Percentiles rank a stretch among this genome's conserved stretches.
Evolutionary conservation across 768 basidiomycete species (phyloP).

Genomic region (Suillus clintonianus): DNA sequence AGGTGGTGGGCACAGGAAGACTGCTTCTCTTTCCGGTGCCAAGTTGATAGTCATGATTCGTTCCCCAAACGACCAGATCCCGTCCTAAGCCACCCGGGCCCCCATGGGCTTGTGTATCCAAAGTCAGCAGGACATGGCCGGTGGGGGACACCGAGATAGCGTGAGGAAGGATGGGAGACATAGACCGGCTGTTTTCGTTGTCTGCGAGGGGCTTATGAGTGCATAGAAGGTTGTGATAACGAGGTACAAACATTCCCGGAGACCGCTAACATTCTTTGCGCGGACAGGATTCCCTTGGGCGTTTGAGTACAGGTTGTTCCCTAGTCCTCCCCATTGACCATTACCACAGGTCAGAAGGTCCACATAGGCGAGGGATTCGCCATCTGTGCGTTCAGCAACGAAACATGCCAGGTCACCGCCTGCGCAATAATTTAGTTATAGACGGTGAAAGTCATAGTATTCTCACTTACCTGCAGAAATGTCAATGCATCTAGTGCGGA

Average conservation of each 20-base stretch:
- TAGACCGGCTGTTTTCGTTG: slow-evolving; percentile 58
- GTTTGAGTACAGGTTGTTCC: slow-evolving; percentile 62
- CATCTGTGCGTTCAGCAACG: slow-evolving; percentile 57
- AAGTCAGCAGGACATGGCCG: slow-evolving; percentile 73
- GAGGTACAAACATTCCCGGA: slow-evolving; percentile 76
- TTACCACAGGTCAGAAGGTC: slow-evolving; percentile 79
- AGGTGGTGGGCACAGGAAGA: slow-evolving; percentile 50
- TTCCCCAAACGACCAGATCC: slow-evolving; percentile 75
- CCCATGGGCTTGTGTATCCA: slow-evolving; percentile 59
- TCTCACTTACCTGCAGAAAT: slow-evolving; percentile 58
- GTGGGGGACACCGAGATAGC: slow-evolving; percentile 69
- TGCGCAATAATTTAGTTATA: background rate
- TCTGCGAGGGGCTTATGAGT: slow-evolving; percentile 41
- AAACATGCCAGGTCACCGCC: slow-evolving; percentile 82
- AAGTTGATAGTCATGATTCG: slow-evolving; percentile 71
- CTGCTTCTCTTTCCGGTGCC: slow-evolving; percentile 73
- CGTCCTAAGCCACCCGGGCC: slow-evolving; percentile 53
- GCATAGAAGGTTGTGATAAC: slow-evolving; percentile 7
- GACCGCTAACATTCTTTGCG: slow-evolving; percentile 78
- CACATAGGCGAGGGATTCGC: slow-evolving; percentile 37
- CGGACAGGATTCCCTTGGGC: slow-evolving; percentile 70
- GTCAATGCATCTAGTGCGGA: slow-evolving; percentile 60
- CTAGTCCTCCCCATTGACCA: slow-evolving; percentile 81
- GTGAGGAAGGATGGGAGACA: slow-evolving; percentile 65
- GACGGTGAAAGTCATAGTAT: background rate